Evolutionary conservation across 257 asterid genomes (phyloP), one percentile per base, ranked within the genome.

Genomic region (Fraxinus quadrangulata): DNA sequence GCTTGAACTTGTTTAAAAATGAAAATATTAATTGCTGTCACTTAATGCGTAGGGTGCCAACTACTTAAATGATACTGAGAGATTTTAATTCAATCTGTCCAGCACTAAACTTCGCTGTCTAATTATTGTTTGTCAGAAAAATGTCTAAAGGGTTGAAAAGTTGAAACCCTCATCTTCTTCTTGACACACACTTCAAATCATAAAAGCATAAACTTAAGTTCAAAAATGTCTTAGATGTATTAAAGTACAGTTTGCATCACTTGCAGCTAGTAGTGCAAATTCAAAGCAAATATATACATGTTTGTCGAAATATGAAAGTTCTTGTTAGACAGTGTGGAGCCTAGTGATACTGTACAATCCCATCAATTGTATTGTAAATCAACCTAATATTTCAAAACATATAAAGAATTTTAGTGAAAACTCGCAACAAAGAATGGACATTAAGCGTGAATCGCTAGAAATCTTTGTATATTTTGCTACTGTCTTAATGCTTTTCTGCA

Each of bases 31-130:
- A 67, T 31, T 37, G 31, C 36, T 65, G 33, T 75, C 31, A 11
- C 42, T 75, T 42, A 75, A 75, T 75, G 26, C 31, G 30, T 77
- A 73, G 33, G 37, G 47, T 10, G 45, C 73, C 71, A 75, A 75
- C 71, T 68, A 67, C 80, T 66, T 63, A 45, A 79, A 12, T 82
- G 85, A 80, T 79, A 51, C 77, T 74, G 54, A 45, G 4, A 40
- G 36, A 36, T 51, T 66, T 66, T 61, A 45, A 19, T 28, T 67
- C 78, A 77, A 70, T 78, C 70, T 54, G 77, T 28, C 61, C 67
- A 59, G 30, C 67, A 1, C 30, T 21, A 0, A 39, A 63, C 69
- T 13, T 63, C 11, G 69, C 69, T 63, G 34, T 24, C 33, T 21
- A 59, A 59, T 59, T 21, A 59, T 23, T 63, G 33, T 24, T 63